Evolutionary conservation across 2,329 filamentous ascomycete species (phyloP).

Genomic region (Trichoderma aggressivum): DNA sequence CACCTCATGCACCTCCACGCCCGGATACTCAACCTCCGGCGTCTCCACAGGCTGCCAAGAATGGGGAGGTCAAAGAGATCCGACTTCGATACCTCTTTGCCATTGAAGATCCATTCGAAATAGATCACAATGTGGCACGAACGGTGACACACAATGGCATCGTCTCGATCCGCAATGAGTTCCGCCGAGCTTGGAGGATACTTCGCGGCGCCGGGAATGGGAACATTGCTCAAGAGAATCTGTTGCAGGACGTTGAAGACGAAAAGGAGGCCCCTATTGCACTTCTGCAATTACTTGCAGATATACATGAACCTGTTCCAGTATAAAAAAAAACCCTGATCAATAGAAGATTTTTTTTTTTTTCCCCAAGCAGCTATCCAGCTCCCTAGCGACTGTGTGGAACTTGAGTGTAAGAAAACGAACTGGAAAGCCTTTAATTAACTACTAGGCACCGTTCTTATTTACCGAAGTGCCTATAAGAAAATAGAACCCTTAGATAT

Average conservation of each 20-base stretch:
- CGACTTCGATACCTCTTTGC: conserved; percentile 80
- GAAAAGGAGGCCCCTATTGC: conserved; percentile 24
- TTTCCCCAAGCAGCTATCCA: too few relatives aligned
- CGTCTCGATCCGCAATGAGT: conserved; percentile 78
- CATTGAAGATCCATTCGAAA: conserved; percentile 89
- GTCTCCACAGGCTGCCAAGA: conserved; percentile 27
- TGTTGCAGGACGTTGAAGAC: conserved; percentile 51
- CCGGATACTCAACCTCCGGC: conserved; percentile 19
- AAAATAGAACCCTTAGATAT: too few relatives aligned
- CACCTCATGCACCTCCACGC: neutral
- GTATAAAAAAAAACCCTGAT: neutral
- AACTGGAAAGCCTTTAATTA: too few relatives aligned
- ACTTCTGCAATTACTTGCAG: conserved; percentile 31
- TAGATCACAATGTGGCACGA: conserved; percentile 81
- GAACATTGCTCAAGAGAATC: conserved; percentile 39
- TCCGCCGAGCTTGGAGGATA: conserved; percentile 74
- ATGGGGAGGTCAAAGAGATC: conserved; percentile 60
- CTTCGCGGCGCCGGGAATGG: conserved; percentile 52
- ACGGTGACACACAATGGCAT: conserved; percentile 83
- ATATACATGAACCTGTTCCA: conserved; percentile 32
- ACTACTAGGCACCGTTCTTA: too few relatives aligned
- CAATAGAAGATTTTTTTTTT: too few relatives aligned
- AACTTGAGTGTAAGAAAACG: too few relatives aligned
- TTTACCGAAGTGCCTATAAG: too few relatives aligned
- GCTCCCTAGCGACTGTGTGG: too few relatives aligned